Conservation (phyloP, 495 filamentous ascomycete species). For the Evansstolkia leycettana region DNA sequence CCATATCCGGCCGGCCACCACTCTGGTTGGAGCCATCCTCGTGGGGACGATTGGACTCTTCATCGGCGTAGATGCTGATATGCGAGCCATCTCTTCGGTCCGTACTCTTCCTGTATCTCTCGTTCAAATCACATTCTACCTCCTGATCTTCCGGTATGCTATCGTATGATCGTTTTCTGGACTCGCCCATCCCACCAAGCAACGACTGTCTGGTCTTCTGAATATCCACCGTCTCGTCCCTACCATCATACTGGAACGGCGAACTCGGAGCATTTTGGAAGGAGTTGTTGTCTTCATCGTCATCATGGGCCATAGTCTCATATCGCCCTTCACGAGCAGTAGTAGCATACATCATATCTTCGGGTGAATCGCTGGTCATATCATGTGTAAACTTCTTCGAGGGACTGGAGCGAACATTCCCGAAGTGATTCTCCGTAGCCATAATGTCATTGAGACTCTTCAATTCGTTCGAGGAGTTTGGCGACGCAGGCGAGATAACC, state of each 20-base stretch:
- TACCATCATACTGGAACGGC: slow-evolving; percentile 22
- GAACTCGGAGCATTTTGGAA: slow-evolving; percentile 20
- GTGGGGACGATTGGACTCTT: slow-evolving; percentile 15
- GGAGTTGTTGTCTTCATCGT: slow-evolving; percentile 10
- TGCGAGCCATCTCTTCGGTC: slow-evolving; percentile 13
- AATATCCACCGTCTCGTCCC: slow-evolving; percentile 23
- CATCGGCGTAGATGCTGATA: slow-evolving; percentile 19
- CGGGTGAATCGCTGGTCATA: slow-evolving; percentile 7
- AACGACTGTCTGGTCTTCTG: slow-evolving; percentile 11
- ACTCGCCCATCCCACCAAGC: slow-evolving; percentile 7
- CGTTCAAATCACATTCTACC: slow-evolving; percentile 10
- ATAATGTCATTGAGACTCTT: slow-evolving; percentile 5
- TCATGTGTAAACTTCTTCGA: slow-evolving; percentile 12
- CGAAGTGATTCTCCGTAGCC: slow-evolving; percentile 13
- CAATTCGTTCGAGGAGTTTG: slow-evolving; percentile 2
- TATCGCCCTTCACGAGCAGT: slow-evolving; percentile 7
- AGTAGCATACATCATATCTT: slow-evolving; percentile 4
- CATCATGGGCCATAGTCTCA: slow-evolving; percentile 7
- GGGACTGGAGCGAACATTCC: slow-evolving; percentile 25
- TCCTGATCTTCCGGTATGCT: slow-evolving; percentile 20
- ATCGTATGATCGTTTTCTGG: slow-evolving; percentile 27
- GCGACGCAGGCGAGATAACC: slow-evolving; percentile 15
- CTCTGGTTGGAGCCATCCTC: slow-evolving; percentile 13
- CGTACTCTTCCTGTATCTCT: slow-evolving; percentile 21
- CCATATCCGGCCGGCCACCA: slow-evolving; percentile 10